These are phyloP conservation scores for Salix arbutifolia DNA, from an alignment of 345 rosid species.

Conservation along the genomic window DNA sequence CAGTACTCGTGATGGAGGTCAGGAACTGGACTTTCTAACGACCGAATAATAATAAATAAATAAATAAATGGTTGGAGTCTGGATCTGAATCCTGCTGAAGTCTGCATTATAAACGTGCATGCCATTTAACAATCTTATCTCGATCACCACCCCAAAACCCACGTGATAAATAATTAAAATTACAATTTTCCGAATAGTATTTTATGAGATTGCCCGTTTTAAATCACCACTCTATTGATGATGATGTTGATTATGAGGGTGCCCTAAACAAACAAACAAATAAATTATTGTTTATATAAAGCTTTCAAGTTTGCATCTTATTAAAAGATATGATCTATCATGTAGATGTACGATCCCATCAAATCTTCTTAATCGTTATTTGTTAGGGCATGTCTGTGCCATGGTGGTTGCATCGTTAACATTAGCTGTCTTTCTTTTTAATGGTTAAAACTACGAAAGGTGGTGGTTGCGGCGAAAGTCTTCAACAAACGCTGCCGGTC, in stretches of 20 bases:
- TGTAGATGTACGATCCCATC: background rate
- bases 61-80: background rate
- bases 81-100: background rate
- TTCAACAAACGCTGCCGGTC: background rate
- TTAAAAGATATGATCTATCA: background rate
- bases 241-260: background rate
- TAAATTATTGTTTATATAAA: background rate
- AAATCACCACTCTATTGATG: background rate
- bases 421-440: background rate
- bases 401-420: background rate
- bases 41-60: background rate
- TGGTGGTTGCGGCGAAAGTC: background rate
- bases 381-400: background rate
- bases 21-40: background rate
- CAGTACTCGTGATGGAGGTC: background rate
- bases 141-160: background rate
- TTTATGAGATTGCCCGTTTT: too few relatives aligned
- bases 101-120: background rate
- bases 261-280: background rate
- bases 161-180: background rate
- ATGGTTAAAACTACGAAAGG: too few relatives aligned
- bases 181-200: background rate
- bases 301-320: background rate
- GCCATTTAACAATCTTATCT: background rate
- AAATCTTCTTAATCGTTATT: background rate